Conservation (phyloP, 257 asterid species). For the Rubia yunnanensis region DNA sequence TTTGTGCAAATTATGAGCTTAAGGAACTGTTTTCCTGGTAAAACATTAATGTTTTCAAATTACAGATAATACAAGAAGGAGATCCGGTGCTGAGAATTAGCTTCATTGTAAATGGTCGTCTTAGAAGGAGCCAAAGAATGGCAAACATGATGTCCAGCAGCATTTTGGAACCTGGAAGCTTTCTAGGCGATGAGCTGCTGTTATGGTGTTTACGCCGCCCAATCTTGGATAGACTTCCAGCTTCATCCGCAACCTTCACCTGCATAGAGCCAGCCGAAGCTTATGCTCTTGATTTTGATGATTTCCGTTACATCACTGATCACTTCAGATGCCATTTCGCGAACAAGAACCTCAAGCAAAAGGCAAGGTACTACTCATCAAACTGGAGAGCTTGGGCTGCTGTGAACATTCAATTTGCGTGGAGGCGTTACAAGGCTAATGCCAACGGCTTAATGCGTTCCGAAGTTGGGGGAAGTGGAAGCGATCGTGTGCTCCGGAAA, state of each 20-base stretch:
- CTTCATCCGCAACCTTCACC: conserved; percentile 26
- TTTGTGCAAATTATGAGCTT: not conserved
- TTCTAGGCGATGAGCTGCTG: conserved; percentile 34
- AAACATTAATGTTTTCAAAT: not conserved
- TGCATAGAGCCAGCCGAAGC: conserved; percentile 25
- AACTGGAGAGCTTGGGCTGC: conserved; percentile 42
- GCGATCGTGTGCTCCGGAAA: conserved; percentile 5
- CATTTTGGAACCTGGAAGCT: conserved; percentile 30
- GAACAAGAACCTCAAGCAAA: conserved; percentile 20
- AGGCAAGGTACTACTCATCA: conserved; percentile 30
- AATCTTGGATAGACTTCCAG: conserved; percentile 20
- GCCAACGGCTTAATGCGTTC: not conserved
- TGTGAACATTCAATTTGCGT: conserved; percentile 30
- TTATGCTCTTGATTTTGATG: conserved; percentile 20
- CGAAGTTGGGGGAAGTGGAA: not conserved
- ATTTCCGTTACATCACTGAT: conserved; percentile 23
- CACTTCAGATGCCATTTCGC: conserved; percentile 27
- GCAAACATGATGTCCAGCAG: conserved; percentile 14
- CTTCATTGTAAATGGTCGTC: conserved; percentile 23
- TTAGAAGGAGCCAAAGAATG: conserved; percentile 23
- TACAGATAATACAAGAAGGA: conserved; percentile 28
- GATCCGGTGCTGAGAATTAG: conserved; percentile 27
- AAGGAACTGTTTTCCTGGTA: not conserved
- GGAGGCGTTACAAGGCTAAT: conserved; percentile 18
- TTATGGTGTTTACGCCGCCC: conserved; percentile 32